These are phyloP conservation scores for Fragaria nilgerrensis DNA, from an alignment of 306 rosid genomes.

Conservation along the genomic window DNA sequence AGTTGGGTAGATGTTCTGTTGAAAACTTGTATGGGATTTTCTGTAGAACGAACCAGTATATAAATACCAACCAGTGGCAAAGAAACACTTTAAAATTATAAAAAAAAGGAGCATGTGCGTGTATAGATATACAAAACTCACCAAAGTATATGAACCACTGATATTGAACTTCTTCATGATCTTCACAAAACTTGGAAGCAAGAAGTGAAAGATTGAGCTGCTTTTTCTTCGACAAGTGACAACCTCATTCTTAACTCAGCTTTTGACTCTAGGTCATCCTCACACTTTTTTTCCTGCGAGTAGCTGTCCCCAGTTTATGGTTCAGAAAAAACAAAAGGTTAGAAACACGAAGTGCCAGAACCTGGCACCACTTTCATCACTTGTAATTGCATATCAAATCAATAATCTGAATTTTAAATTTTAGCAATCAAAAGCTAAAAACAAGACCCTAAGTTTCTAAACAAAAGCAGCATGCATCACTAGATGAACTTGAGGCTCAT, in stretches of 20 bases:
- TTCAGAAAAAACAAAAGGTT: conserved; percentile 30
- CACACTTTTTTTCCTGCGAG: conserved; percentile 50
- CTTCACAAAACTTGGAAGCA: conserved; percentile 77
- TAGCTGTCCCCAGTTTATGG: conserved; percentile 47
- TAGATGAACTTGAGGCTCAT: not conserved
- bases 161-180: conserved; percentile 90
- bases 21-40: conserved; percentile 86
- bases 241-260: conserved; percentile 67
- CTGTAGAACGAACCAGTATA: conserved; percentile 45
- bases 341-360: not conserved
- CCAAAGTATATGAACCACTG: conserved; percentile 89
- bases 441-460: not conserved
- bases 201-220: conserved; percentile 72
- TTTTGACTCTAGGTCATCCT: conserved; percentile 57
- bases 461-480: not conserved
- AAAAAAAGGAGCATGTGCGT: not conserved
- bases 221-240: conserved; percentile 73
- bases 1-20: conserved; percentile 68
- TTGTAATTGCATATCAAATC: not conserved
- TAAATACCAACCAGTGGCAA: conserved; percentile 14
- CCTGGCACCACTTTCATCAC: not conserved
- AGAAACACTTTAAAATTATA: not conserved
- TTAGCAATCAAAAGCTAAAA: not conserved
- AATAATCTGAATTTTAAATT: not conserved
- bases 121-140: conserved; percentile 36